phyloP scores from a whole-genome alignment of 768 basidiomycete species.

The Termitomyces sp. region DNA sequence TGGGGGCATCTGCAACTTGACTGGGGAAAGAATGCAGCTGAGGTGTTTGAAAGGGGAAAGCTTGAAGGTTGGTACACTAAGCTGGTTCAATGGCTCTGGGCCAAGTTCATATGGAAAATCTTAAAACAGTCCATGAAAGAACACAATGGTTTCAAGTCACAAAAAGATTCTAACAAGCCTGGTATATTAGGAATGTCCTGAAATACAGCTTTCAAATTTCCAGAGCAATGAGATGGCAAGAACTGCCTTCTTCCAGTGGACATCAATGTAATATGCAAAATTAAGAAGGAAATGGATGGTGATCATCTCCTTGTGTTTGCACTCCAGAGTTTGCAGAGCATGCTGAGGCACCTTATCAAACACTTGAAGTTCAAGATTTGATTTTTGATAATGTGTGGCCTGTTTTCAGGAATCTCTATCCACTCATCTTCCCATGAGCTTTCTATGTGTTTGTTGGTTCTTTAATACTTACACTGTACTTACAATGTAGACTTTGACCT shows the following conservation, averaged over 20 bases:
- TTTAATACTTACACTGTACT: no score
- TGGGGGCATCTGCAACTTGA: conserved; percentile 30
- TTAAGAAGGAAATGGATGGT: conserved; percentile 23
- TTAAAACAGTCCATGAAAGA: conserved; percentile 2
- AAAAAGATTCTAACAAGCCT: background rate
- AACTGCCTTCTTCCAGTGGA: conserved; percentile 4
- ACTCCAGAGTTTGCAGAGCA: conserved; percentile 19
- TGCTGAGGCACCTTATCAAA: conserved; percentile 2
- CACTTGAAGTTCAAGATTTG: conserved; percentile 1
- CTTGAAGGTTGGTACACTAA: conserved; percentile 19
- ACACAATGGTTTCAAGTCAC: conserved; percentile 22
- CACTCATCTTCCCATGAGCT: background rate
- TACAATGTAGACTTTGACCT: no score
- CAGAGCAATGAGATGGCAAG: background rate
- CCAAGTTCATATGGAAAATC: background rate
- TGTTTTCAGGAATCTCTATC: background rate
- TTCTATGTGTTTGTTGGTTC: no score
- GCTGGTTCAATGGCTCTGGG: background rate
- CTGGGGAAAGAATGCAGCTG: conserved; percentile 26
- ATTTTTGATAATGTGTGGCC: background rate
- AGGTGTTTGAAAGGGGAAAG: conserved; percentile 19
- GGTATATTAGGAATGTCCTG: background rate
- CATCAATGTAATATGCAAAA: conserved; percentile 16
- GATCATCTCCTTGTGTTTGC: background rate
- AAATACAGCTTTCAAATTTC: background rate